phyloP scores from a whole-genome alignment of 1,284 basidiomycete species.

The Naganishia cerealis region DNA sequence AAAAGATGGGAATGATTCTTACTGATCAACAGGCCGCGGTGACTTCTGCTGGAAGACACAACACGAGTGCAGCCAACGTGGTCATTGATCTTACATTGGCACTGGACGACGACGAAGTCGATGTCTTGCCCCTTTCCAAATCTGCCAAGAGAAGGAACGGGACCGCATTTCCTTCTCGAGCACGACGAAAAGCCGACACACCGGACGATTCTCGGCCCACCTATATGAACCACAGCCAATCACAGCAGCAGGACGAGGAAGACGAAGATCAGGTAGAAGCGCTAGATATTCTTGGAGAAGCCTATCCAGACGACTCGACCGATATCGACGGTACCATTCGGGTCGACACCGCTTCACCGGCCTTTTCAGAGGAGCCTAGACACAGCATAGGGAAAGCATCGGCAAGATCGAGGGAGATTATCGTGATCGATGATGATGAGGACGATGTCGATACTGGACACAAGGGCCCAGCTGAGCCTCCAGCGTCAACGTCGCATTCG shows the following conservation, averaged over 20 bases:
- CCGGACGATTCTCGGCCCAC: neutral
- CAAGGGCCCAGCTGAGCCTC: neutral
- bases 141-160: neutral
- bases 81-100: neutral
- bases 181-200: neutral
- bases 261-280: constrained; percentile 18
- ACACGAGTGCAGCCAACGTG: neutral
- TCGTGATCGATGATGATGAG: neutral
- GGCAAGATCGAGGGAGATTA: neutral
- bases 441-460: neutral
- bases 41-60: neutral
- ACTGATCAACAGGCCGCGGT: neutral
- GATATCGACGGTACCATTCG: neutral
- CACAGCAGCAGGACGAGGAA: constrained; percentile 21
- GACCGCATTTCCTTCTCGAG: neutral
- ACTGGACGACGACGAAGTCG: neutral
- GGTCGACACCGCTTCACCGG: neutral
- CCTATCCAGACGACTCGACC: neutral
- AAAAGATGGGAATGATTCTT: neutral
- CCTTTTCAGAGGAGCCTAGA: constrained; percentile 11
- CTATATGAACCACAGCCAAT: neutral
- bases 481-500: neutral
- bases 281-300: constrained; percentile 5
- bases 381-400: neutral
- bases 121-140: neutral